Conservation (phyloP, 2,329 filamentous ascomycete genomes). For the Aspergillus quadrilineatus region DNA sequence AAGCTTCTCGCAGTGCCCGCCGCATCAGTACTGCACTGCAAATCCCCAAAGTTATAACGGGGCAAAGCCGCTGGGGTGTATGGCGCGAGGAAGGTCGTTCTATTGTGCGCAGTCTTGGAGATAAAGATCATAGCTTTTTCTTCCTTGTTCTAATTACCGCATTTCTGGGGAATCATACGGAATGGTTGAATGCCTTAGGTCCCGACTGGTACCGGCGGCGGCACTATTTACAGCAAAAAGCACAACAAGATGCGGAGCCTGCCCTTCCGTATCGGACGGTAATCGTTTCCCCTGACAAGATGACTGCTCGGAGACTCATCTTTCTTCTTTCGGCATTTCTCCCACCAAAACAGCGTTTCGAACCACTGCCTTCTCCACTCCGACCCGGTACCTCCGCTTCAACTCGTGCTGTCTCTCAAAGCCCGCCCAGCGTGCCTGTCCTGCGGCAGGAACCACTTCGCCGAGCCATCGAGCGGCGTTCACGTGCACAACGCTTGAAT, state of each 20-base stretch:
- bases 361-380: slow-evolving; percentile 39
- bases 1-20: slow-evolving; percentile 48
- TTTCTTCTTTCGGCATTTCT: slow-evolving; percentile 60
- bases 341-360: slow-evolving; percentile 48
- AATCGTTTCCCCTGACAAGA: slow-evolving; percentile 58
- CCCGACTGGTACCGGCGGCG: slow-evolving; percentile 56
- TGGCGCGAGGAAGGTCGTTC: slow-evolving; percentile 62
- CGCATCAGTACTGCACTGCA: slow-evolving; percentile 56
- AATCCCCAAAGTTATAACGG: slow-evolving; percentile 57
- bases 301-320: slow-evolving; percentile 58
- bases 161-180: slow-evolving; percentile 60
- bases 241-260: slow-evolving; percentile 47
- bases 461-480: slow-evolving; percentile 53
- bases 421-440: slow-evolving; percentile 51
- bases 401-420: slow-evolving; percentile 52
- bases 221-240: slow-evolving; percentile 52
- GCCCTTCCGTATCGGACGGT: slow-evolving; percentile 55
- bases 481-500: slow-evolving; percentile 47
- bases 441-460: slow-evolving; percentile 55
- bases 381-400: slow-evolving; percentile 47
- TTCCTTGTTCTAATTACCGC: slow-evolving; percentile 60
- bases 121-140: slow-evolving; percentile 60
- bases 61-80: slow-evolving; percentile 59
- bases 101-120: slow-evolving; percentile 55
- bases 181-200: slow-evolving; percentile 57